Percentiles rank a stretch among this genome's conserved stretches.
Conservation (phyloP, 2,329 filamentous ascomycete genomes). For the Malbranchea zuffiana region DNA sequence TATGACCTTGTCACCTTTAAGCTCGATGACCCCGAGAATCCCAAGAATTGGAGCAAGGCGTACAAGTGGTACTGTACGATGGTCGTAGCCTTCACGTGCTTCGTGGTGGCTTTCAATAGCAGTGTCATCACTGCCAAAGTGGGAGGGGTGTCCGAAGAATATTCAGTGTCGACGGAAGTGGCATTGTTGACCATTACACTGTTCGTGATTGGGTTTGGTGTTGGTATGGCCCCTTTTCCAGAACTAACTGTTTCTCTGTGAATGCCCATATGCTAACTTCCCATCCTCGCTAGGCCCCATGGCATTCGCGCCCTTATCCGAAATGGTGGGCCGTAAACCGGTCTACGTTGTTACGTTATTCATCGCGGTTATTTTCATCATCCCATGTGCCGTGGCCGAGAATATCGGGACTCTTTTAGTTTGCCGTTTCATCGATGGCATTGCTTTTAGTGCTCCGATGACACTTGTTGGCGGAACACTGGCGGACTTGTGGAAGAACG, state of each 20-base stretch:
- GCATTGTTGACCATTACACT: conserved; percentile 60
- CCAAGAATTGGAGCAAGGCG: conserved; percentile 62
- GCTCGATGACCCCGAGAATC: conserved; percentile 61
- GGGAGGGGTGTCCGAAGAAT: conserved; percentile 50
- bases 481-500: conserved; percentile 72
- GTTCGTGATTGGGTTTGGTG: conserved; percentile 72
- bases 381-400: conserved; percentile 64
- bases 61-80: conserved; percentile 80
- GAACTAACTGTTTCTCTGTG: neutral
- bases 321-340: conserved; percentile 59
- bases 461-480: conserved; percentile 73
- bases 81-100: conserved; percentile 66
- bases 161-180: conserved; percentile 61
- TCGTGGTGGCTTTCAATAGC: conserved; percentile 60
- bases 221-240: conserved; percentile 41
- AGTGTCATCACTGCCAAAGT: conserved; percentile 71
- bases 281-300: conserved; percentile 53
- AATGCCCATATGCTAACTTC: conserved; percentile 10
- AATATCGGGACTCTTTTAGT: conserved; percentile 69
- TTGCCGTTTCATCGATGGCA: conserved; percentile 66
- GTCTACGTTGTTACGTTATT: conserved; percentile 61
- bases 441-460: conserved; percentile 78
- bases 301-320: conserved; percentile 66
- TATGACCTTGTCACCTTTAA: conserved; percentile 62
- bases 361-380: conserved; percentile 64